Base-by-base conservation (phyloP, 352 stramenopile genomes). In the Blastocystis sp. region DNA sequence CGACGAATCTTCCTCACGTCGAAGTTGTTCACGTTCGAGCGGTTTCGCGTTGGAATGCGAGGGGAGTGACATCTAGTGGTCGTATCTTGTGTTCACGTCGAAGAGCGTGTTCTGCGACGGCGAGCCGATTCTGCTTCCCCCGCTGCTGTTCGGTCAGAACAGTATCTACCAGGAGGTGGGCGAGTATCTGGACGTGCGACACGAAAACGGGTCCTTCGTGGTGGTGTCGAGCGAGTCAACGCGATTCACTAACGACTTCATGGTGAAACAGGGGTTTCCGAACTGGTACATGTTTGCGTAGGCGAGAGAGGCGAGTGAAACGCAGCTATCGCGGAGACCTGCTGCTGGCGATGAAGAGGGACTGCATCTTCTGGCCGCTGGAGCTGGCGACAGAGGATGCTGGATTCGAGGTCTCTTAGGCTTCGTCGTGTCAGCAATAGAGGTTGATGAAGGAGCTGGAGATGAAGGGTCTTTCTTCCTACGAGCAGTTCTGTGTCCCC, bases 281-380 rank as follows among this genome's bases (percentile, higher is more conserved):
- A 71, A 71, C n/a, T 71, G 59, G 59, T 71, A 71, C n/a, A 71
- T 71, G 59, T 29, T 71, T 18, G 24, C 36, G 59, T 71, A 71
- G 59, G n/a, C 7, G n/a, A 27, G n/a, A 27, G n/a, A 16, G 14
- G 7, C 4, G 7, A 44, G 8, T 71, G 59, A 64, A 9, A 18
- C 6, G 59, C 16, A 71, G 59, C 4, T 71, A 38, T 21, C 18
- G 32, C 8, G 59, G 59, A 16, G 59, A 71, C 7, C n/a, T 71
- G 38, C 38, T 71, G 38, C n/a, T 71, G 24, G 59, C 59, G 8
- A 24, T 46, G 59, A 36, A 71, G 32, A 29, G 32, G 11, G 59
- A 71, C n/a, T 71, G 59, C 38, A 11, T 71, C 4, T 29, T 36
- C 11, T 71, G 59, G 59, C 16, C 18, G 18, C 59, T 71, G 7